phyloP scores from a whole-genome alignment of 345 rosid species.

The Citrus medica region DNA sequence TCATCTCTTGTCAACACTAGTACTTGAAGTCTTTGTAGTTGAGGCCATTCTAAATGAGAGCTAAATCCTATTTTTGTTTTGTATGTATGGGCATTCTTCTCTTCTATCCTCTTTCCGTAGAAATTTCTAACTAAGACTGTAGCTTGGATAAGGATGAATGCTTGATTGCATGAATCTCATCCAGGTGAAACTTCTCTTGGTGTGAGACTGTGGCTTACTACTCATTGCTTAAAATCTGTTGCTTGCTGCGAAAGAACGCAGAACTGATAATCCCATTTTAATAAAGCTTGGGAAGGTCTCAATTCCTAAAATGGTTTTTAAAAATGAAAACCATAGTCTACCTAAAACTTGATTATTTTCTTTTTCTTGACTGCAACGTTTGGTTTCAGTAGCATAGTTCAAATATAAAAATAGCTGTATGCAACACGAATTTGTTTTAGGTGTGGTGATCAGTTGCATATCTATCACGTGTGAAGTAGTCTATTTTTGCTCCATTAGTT shows the following conservation, averaged over 20 bases:
- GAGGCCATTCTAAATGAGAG: not conserved
- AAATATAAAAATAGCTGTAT: not conserved
- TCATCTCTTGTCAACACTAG: no score
- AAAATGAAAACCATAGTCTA: not conserved
- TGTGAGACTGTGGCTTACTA: not conserved
- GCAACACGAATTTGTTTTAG: not conserved
- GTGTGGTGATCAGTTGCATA: not conserved
- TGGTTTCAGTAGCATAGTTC: not conserved
- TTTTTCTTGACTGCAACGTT: not conserved
- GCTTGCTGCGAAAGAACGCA: not conserved
- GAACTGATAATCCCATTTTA: not conserved
- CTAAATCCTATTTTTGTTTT: not conserved
- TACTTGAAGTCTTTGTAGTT: not conserved
- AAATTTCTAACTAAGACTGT: not conserved
- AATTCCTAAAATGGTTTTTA: not conserved
- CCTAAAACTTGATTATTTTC: not conserved
- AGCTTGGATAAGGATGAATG: not conserved
- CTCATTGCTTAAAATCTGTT: not conserved
- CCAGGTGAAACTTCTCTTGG: not conserved
- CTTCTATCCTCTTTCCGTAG: not conserved
- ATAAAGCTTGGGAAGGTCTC: not conserved
- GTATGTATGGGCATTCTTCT: not conserved
- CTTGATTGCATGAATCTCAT: not conserved
- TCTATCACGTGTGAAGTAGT: not conserved
- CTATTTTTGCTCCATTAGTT: conserved; percentile 1